phyloP scores from a whole-genome alignment of 2,329 filamentous ascomycete species.

The Aspergillus clavatus region DNA sequence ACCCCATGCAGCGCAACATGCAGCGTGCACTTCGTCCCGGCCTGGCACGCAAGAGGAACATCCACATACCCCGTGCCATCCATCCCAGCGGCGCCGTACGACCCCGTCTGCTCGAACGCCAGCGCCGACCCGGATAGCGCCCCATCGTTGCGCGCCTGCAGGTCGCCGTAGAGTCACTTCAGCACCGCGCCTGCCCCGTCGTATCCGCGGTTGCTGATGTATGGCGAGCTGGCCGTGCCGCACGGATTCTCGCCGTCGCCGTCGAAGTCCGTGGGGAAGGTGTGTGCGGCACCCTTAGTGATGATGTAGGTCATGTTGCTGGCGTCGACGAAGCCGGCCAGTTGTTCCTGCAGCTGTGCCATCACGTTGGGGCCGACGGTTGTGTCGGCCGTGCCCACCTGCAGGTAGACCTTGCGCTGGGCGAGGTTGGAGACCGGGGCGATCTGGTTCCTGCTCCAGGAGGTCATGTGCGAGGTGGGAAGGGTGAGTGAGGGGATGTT shows the following conservation, averaged over 20 bases:
- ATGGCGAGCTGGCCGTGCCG: constrained; percentile 7
- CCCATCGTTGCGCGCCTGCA: constrained; percentile 9
- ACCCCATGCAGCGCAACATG: constrained; percentile 18
- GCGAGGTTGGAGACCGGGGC: constrained; percentile 5
- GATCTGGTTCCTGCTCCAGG: constrained; percentile 15
- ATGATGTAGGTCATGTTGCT: constrained; percentile 8
- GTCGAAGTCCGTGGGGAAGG: constrained; percentile 15
- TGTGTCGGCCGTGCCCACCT: constrained; percentile 10
- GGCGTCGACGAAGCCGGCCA: constrained; percentile 6
- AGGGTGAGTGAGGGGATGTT: constrained; percentile 11
- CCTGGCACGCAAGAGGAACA: constrained; percentile 9
- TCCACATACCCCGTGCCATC: constrained; percentile 13
- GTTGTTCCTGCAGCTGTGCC: constrained; percentile 9
- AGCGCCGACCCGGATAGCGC: constrained; percentile 5
- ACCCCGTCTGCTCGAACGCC: constrained; percentile 11
- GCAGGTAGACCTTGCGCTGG: constrained; percentile 13
- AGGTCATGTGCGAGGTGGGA: constrained; percentile 14
- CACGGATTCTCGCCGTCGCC: constrained; percentile 13
- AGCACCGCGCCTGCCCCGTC: constrained; percentile 16
- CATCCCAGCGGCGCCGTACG: constrained; percentile 14
- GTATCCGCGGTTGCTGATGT: constrained; percentile 15
- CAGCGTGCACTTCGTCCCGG: constrained; percentile 8
- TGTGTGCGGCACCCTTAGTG: constrained; percentile 11
- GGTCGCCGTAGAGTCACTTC: constrained; percentile 11
- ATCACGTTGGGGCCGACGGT: constrained; percentile 15